Evolutionary conservation across 2,329 filamentous ascomycete species (phyloP).

Genomic region (Magnaporthiopsis rhizophila): DNA sequence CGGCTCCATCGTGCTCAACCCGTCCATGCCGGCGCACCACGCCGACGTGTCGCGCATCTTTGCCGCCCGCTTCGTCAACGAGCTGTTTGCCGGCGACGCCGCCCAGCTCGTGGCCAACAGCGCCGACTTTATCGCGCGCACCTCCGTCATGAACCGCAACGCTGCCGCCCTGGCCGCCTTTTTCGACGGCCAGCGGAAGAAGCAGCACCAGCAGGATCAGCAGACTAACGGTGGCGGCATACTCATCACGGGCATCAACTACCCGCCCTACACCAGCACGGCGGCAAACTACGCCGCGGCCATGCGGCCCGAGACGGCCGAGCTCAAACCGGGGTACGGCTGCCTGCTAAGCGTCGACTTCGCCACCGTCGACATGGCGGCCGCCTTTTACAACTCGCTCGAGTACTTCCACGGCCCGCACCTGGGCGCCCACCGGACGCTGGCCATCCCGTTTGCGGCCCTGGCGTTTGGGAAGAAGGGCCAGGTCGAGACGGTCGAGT

Average conservation of each 20-base stretch:
- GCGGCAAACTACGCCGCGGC: conserved; percentile 28
- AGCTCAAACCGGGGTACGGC: conserved; percentile 45
- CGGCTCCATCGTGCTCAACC: conserved; percentile 42
- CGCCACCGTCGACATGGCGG: conserved; percentile 27
- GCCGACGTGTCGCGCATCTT: conserved; percentile 24
- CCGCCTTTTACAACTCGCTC: conserved; percentile 40
- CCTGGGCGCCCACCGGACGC: conserved; percentile 43
- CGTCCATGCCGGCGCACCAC: conserved; percentile 31
- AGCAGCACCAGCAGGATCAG: conserved; percentile 2
- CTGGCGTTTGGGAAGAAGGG: conserved; percentile 29
- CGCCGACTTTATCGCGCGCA: conserved; percentile 42
- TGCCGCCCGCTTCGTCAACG: conserved; percentile 28
- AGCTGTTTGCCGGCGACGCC: conserved; percentile 40
- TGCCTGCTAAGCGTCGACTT: conserved; percentile 47
- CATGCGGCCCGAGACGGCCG: conserved; percentile 28
- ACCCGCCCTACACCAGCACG: conserved; percentile 28
- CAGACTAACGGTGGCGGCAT: conserved; percentile 8
- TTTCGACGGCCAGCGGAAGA: conserved; percentile 18
- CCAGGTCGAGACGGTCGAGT: conserved; percentile 26
- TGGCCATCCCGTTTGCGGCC: conserved; percentile 40
- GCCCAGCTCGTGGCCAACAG: conserved; percentile 40
- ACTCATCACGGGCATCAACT: conserved; percentile 30
- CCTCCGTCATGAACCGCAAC: conserved; percentile 45
- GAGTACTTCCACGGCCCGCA: conserved; percentile 44
- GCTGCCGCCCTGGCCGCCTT: conserved; percentile 39